A percentile compares a stretch with the other conserved stretches of the same genome.
Evolutionary conservation across 805 yeast species (phyloP).

Genomic region (Yarrowia deformans): DNA sequence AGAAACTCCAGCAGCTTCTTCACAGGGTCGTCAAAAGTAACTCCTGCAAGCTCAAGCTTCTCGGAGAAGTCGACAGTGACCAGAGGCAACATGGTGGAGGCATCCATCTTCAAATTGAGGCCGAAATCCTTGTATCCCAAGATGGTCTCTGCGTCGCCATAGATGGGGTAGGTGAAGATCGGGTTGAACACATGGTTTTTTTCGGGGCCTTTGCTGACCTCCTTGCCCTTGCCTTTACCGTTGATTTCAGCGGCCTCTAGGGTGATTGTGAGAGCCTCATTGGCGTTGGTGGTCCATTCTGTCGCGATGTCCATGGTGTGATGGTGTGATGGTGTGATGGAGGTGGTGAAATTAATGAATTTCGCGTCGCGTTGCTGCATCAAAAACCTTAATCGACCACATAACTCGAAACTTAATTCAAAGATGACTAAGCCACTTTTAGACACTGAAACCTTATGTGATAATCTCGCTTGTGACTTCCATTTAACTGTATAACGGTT

Average conservation of each 20-base stretch:
- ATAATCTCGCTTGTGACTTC: too few relatives aligned
- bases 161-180: constrained; percentile 87
- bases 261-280: constrained; percentile 67
- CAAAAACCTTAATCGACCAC: too few relatives aligned
- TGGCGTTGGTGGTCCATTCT: constrained; percentile 77
- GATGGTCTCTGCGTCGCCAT: constrained; percentile 88
- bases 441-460: too few relatives aligned
- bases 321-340: background rate
- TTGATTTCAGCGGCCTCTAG: constrained; percentile 45
- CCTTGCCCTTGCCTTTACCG: constrained; percentile 42
- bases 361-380: constrained; percentile 28
- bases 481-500: too few relatives aligned
- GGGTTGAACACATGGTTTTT: constrained; percentile 62
- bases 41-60: constrained; percentile 56
- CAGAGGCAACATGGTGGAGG: constrained; percentile 74
- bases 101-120: constrained; percentile 72
- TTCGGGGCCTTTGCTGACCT: background rate
- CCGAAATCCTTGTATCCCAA: constrained; percentile 79
- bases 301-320: constrained; percentile 53
- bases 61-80: constrained; percentile 64
- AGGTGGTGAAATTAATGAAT: background rate
- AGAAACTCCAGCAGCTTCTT: constrained; percentile 62
- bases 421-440: too few relatives aligned
- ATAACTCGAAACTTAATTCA: too few relatives aligned
- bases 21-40: constrained; percentile 66